A percentile compares a stretch with the other conserved stretches of the same genome.
These are phyloP conservation scores for Coemansia sp. DNA, from an alignment of 192 early-diverging fungal species.

Conservation along the genomic window DNA sequence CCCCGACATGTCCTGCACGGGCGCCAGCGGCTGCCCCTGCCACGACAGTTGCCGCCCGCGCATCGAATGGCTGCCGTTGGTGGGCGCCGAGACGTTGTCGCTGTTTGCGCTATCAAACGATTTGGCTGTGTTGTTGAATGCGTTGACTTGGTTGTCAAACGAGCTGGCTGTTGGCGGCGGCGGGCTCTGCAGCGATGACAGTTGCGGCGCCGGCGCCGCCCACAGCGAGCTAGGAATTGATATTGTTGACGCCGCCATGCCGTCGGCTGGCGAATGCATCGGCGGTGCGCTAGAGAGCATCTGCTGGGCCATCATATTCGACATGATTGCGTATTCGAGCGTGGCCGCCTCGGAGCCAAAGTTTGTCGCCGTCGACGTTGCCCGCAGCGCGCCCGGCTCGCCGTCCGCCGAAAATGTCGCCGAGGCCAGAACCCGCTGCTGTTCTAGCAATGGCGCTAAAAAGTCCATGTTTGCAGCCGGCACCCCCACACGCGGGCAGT, in stretches of 20 bases:
- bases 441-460: conserved; percentile 22
- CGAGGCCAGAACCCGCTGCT: too few relatives aligned
- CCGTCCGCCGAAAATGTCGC: conserved; percentile 1
- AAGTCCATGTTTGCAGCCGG: conserved; percentile 21
- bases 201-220: conserved; percentile 24
- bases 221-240: conserved; percentile 47
- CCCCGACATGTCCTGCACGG: not conserved
- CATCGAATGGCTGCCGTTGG: conserved; percentile 8
- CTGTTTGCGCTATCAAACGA: not conserved
- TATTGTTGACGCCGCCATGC: conserved; percentile 28
- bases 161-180: not conserved
- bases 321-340: conserved; percentile 84
- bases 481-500: not conserved
- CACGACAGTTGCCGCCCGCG: conserved; percentile 23
- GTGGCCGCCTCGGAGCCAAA: conserved; percentile 89
- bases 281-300: conserved; percentile 36
- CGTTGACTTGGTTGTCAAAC: not conserved
- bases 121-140: not conserved
- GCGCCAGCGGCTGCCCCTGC: conserved; percentile 17
- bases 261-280: conserved; percentile 15
- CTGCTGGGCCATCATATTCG: conserved; percentile 80
- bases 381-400: conserved; percentile 10
- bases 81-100: not conserved
- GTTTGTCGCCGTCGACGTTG: conserved; percentile 19
- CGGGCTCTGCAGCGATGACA: conserved; percentile 5